phyloP scores from a whole-genome alignment of 768 basidiomycete genomes.

The Mycena alexandri region DNA sequence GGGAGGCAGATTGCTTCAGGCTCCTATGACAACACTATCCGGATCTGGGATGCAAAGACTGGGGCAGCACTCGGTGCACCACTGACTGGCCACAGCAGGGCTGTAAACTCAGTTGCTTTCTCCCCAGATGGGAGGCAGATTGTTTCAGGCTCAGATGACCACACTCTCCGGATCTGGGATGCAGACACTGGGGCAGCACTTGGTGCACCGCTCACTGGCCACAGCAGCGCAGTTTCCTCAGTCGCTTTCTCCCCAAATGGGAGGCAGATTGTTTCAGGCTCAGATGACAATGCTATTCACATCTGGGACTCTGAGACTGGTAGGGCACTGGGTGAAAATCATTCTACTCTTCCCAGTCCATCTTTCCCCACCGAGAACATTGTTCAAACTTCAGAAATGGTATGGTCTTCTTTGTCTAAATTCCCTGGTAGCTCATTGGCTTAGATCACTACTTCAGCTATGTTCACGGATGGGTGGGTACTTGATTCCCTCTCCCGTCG shows the following conservation, averaged over 20 bases:
- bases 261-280: background rate
- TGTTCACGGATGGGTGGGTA: no score
- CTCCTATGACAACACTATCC: background rate
- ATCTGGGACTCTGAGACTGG: background rate
- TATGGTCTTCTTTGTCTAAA: no score
- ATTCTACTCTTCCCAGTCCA: no score
- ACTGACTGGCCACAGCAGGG: no score
- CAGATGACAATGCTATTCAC: background rate
- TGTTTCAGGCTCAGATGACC: background rate
- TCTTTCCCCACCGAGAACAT: no score
- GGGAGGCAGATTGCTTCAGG: no score
- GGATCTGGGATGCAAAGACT: no score
- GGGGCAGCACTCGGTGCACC: no score
- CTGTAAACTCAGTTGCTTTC: background rate
- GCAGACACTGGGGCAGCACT: background rate
- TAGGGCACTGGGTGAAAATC: background rate
- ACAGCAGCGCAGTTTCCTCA: background rate
- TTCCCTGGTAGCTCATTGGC: no score
- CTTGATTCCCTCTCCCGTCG: no score
- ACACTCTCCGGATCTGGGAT: background rate
- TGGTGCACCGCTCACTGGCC: background rate
- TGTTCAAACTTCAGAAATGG: no score
- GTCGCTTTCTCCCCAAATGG: background rate
- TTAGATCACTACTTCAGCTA: no score
- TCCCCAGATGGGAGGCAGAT: background rate